Base-by-base conservation (phyloP, 2,329 filamentous ascomycete species). In the Helotiales sp. region DNA sequence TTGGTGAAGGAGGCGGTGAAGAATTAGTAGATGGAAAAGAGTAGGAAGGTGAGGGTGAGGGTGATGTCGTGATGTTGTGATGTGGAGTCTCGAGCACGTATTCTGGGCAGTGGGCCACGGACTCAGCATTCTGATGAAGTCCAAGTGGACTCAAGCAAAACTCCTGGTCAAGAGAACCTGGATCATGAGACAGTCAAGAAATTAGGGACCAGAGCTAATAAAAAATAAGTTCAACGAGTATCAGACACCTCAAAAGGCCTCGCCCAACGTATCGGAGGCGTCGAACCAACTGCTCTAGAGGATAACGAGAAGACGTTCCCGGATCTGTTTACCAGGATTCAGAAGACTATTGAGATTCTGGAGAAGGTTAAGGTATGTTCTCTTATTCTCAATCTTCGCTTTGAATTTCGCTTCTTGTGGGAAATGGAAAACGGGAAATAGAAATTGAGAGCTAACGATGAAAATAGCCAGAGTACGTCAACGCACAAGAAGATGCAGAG, bases 261-360 rank as follows among this genome's bases (percentile, higher is more conserved):
- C 33, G 71, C 74, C 22, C 61, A 68, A 1, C 75, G 77, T 44
- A 62, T 79, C 46, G 74, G 69, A 2, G 71, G 71, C 31, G 62
- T 69, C 34, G 71, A 73, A 13, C 55, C 64, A 15, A 62, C 73
- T 8, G 46, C 62, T 1, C 64, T 76, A 10, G 70, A 72, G 1
- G 76, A 81, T 58, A 71, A 73, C 25, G 76, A 81, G 64, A 76
- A 70, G 31, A 81, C 79, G 0, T 80, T 84, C 50, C 71, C 72
- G 0, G 75, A 82, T 24, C 66, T 85, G 15, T 71, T 79, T 4
- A 73, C 65, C 12, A 75, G 81, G 5, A 74, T 85, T 47, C 66
- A 75, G 7, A 74, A 72, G 54, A 80, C 79, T 1, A 69, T 83
- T 52, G 71, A 72, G 12, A 73, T 79, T 19, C 68, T 85, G 0